Evolutionary conservation across 306 rosid genomes (phyloP), one percentile per base, ranked within the genome.

Genomic region (Ochetophila trinervis): DNA sequence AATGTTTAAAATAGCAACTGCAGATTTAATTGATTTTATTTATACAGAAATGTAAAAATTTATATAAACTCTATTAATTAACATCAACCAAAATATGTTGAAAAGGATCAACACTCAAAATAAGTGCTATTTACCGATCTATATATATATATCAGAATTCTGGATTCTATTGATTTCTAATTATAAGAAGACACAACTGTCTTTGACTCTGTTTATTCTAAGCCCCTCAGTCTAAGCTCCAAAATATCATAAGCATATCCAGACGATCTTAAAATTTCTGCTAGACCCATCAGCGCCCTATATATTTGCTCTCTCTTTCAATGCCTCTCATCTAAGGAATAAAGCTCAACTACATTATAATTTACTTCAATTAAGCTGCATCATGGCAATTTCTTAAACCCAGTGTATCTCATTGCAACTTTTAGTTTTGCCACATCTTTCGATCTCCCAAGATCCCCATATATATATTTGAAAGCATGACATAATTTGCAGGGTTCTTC

Each of bases 371-470:
- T 76, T 63, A 80, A 55, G 77, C 83, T 83, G 63, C 81, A 64
- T 11, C 82, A 82, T 0, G 87, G 85, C 63, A 79, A 17, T 51
- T 83, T 83, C 64, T 47, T 76, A 20, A 58, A 55, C 53, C 85
- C 85, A 0, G 95, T 91, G 60, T 88, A 95, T 66, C 95, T 80
- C 74, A 80, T 76, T 6, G 90, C 86, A 48, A 82, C 75, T 79
- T 91, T 91, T 55, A 86, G 30, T 18, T 90, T 80, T 8, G 97
- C 86, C 68, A 82, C 87, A 66, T 88, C 97, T 76, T 77, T 72
- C 92, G 80, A 84, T 73, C 90, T 85, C 53, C 88, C 88, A 77
- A 80, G 81, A 78, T 88, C 93, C 71, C 86, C 85, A 47, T 91
- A 91, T 53, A 91, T 53, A 91, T 68, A 79, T 91, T 91, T 0